Evolutionary conservation across 306 rosid species (phyloP).

Genomic region (Acmispon strigosus): DNA sequence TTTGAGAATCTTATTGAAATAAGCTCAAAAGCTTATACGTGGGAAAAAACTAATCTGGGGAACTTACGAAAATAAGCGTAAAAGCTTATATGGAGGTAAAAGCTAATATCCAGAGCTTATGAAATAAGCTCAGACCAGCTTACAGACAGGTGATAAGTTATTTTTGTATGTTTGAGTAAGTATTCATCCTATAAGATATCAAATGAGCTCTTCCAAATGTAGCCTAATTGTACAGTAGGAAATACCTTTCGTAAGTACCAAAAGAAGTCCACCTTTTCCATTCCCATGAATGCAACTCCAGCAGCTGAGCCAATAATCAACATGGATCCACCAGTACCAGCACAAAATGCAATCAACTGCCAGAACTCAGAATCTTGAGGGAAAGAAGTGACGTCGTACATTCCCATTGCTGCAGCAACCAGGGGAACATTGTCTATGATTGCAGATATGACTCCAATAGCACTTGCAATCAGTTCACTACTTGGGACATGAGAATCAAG

Average conservation of each 20-base stretch:
- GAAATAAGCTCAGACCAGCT: too few species aligned
- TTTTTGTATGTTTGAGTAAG: too few species aligned
- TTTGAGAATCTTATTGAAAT: too few species aligned
- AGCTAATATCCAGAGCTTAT: too few species aligned
- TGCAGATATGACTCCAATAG: constrained; percentile 83
- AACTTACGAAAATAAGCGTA: too few species aligned
- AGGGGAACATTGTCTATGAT: constrained; percentile 86
- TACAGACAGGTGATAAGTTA: too few species aligned
- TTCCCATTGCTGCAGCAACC: constrained; percentile 95
- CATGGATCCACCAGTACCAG: constrained; percentile 99
- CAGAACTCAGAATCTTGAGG: constrained; percentile 94
- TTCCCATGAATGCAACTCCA: constrained; percentile 98
- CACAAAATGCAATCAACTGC: constrained; percentile 86
- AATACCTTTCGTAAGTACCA: constrained; percentile 90
- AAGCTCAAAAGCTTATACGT: too few species aligned
- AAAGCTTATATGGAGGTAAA: too few species aligned
- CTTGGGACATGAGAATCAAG: constrained; percentile 68
- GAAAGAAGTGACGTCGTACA: constrained; percentile 73
- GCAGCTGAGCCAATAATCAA: constrained; percentile 90
- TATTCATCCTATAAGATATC: too few species aligned
- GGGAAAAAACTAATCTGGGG: too few species aligned
- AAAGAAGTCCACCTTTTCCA: constrained; percentile 96
- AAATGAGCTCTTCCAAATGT: too few species aligned
- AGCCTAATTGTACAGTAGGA: background rate
- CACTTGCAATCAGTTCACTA: constrained; percentile 63